Base-by-base conservation (phyloP, 2,329 filamentous ascomycete genomes). In the Pochonia chlamydosporia region DNA sequence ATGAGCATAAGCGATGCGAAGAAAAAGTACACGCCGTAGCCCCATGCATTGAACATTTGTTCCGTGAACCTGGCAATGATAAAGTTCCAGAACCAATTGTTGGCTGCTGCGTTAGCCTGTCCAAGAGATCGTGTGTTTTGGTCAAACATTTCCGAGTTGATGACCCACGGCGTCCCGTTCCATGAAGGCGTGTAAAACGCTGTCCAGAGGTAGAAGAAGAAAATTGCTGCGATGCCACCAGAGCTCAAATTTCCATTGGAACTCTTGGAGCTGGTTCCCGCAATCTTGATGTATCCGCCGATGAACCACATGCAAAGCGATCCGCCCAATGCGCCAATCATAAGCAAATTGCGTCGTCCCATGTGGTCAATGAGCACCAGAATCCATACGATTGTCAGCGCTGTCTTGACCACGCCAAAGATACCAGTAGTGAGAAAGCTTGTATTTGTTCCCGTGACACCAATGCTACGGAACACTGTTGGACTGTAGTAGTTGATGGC, bases 131-230 rank as follows among this genome's bases (percentile, higher is more conserved):
- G 60, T 1, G 59, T 66, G 65, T 84, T 84, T 53, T 81, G 78
- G 56, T 85, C 79, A 63, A 89, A 89, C 72, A 90, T 89, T 63
- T 90, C 85, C 0, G 75, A 75, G 69, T 87, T 87, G 59, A 87
- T 68, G 20, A 90, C 84, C 86, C 86, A 90, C 0, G 85, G 85
- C 0, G 82, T 86, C 2, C 83, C 84, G 59, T 87, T 87, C 84
- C 83, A 87, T 0, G 78, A 77, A 0, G 79, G 84, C 0, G 82
- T 87, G 67, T 89, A 90, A 63, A 84, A 82, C 0, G 76, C 79
- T 5, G 49, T 62, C 54, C 61, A 62, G 6, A 65, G 54, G 66
- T 86, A 82, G 67, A 82, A 82, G 63, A 81, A 73, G 66, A 85
- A 84, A 3, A 85, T 79, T 50, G 85, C 85, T 5, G 79, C 72